A percentile compares a stretch with the other conserved stretches of the same genome.
Conservation (phyloP, 2,329 filamentous ascomycete species). For the Orbilia oligospora region DNA sequence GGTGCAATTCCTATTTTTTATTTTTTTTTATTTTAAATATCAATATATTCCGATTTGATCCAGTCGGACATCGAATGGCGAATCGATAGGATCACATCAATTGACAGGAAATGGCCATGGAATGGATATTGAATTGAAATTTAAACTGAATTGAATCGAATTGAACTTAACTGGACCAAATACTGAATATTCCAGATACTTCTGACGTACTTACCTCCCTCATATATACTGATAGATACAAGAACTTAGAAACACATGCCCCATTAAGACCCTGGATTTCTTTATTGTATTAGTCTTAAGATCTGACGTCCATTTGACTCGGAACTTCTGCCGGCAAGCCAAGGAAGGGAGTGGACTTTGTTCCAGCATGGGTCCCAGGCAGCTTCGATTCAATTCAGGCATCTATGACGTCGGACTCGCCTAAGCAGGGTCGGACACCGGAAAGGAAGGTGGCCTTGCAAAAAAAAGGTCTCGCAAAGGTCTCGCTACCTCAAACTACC, state of each 20-base stretch:
- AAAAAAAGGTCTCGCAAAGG: constrained; percentile 19
- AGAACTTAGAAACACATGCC: neutral
- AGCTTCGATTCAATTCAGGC: constrained; percentile 34
- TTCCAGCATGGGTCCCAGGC: constrained; percentile 23
- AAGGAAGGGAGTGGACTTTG: constrained; percentile 19
- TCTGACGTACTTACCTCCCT: neutral
- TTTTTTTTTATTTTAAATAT: no score
- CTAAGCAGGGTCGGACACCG: constrained; percentile 27
- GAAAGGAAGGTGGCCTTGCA: constrained; percentile 37
- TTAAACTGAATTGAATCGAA: neutral
- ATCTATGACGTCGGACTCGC: constrained; percentile 57
- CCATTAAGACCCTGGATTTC: constrained; percentile 25
- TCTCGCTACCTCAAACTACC: constrained; percentile 6
- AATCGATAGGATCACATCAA: neutral
- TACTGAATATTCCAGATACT: neutral
- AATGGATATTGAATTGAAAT: no score
- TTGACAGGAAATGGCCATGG: neutral
- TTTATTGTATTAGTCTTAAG: neutral
- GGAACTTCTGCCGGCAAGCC: constrained; percentile 29
- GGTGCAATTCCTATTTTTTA: no score
- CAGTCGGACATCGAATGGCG: no score
- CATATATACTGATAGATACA: neutral
- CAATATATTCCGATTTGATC: no score
- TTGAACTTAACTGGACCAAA: no score
- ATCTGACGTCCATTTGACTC: constrained; percentile 20